Percentiles rank a stretch among this genome's conserved stretches.
phyloP scores from a whole-genome alignment of 108 stramenopile species.

The Fragilariopsis cylindrus region DNA sequence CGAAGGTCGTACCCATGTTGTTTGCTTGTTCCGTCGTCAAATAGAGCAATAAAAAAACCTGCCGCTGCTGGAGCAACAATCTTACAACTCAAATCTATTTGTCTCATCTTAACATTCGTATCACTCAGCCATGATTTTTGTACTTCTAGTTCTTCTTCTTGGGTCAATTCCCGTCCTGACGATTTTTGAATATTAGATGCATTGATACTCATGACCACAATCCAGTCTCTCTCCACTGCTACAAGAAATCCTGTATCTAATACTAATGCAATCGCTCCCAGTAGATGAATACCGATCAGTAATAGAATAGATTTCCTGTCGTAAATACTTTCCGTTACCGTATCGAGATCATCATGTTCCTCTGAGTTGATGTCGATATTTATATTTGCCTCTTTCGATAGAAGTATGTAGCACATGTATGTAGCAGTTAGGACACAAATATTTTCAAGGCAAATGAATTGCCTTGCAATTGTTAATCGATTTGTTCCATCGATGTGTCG shows the following conservation, averaged over 20 bases:
- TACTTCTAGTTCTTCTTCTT: background rate
- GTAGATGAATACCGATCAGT: constrained; percentile 50
- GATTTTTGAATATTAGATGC: background rate
- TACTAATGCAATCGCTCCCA: constrained; percentile 50
- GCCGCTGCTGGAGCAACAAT: constrained; percentile 54
- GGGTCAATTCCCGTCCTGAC: background rate
- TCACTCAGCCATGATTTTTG: constrained; percentile 51
- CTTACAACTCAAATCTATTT: constrained; percentile 62
- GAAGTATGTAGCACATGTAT: constrained; percentile 36
- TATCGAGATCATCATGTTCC: constrained; percentile 10
- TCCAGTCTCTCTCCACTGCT: constrained; percentile 69
- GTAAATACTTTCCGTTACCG: background rate
- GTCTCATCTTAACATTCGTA: constrained; percentile 65
- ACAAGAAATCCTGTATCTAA: constrained; percentile 52
- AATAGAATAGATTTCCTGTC: constrained; percentile 24
- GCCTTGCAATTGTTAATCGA: constrained; percentile 45
- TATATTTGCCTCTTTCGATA: constrained; percentile 15
- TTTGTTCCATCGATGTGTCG: constrained; percentile 39
- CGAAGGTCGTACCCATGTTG: constrained; percentile 31
- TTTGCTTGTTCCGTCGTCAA: constrained; percentile 28
- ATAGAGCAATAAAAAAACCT: constrained; percentile 38
- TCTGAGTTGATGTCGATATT: background rate
- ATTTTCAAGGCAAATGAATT: constrained; percentile 51
- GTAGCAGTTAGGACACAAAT: constrained; percentile 46
- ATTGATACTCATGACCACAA: constrained; percentile 56